Conservation (phyloP, 306 rosid species). For the Malus orientalis region DNA sequence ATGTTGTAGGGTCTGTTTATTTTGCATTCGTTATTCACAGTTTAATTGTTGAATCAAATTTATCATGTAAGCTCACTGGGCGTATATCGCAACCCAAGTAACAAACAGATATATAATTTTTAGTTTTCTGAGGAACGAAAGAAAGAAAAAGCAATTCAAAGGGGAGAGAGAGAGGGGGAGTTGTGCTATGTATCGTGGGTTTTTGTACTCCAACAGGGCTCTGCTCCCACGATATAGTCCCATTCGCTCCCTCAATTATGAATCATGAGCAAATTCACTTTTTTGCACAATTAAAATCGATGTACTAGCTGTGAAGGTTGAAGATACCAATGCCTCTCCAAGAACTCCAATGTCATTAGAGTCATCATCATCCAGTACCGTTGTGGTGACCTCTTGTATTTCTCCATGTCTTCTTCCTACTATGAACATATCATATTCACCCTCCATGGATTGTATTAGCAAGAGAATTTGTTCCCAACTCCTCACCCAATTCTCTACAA, state of each 20-base stretch:
- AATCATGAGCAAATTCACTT: background rate
- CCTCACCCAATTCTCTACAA: constrained; percentile 16
- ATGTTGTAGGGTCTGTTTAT: too few relatives aligned
- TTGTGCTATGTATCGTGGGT: too few relatives aligned
- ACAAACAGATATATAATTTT: too few relatives aligned
- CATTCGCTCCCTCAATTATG: background rate
- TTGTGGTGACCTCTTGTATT: constrained; percentile 11
- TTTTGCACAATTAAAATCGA: constrained; percentile 30
- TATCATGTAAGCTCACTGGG: too few relatives aligned
- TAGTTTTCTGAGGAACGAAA: too few relatives aligned
- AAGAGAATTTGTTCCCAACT: constrained; percentile 30
- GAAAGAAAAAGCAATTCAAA: too few relatives aligned
- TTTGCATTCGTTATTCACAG: too few relatives aligned
- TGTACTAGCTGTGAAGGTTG: constrained; percentile 20
- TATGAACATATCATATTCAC: constrained; percentile 15
- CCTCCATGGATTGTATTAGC: constrained; percentile 9
- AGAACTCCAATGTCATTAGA: constrained; percentile 29
- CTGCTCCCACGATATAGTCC: too few relatives aligned
- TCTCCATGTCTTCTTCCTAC: constrained; percentile 29
- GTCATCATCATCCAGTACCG: constrained; percentile 25
- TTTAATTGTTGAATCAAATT: too few relatives aligned
- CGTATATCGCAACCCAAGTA: too few relatives aligned
- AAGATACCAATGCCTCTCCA: constrained; percentile 31
- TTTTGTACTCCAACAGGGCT: too few relatives aligned
- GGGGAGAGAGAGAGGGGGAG: too few relatives aligned